phyloP scores from a whole-genome alignment of 192 early-diverging fungal species.

The Umbelopsis isabellina region DNA sequence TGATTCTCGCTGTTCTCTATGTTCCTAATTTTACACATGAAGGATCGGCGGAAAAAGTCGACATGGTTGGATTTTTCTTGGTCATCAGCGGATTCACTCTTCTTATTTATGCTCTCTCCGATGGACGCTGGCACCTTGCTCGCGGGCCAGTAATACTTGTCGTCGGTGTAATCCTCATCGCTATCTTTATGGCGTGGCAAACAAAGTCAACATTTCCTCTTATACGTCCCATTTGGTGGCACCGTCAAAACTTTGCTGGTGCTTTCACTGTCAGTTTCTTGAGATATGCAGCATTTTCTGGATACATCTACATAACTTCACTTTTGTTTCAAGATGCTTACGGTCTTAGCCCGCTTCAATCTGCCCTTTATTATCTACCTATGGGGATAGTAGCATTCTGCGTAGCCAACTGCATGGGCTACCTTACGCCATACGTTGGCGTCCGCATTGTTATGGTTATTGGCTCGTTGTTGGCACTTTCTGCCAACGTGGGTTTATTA shows the following conservation, averaged over 20 bases:
- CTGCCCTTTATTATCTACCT: constrained; percentile 49
- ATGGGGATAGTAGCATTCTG: constrained; percentile 42
- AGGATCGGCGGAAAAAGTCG: constrained; percentile 36
- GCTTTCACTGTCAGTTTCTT: constrained; percentile 48
- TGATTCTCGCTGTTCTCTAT: constrained; percentile 37
- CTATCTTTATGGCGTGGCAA: constrained; percentile 45
- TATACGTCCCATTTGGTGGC: constrained; percentile 46
- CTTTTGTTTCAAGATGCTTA: constrained; percentile 53
- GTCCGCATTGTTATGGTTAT: constrained; percentile 37
- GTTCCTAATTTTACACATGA: constrained; percentile 37
- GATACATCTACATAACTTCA: constrained; percentile 51
- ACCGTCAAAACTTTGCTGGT: constrained; percentile 50
- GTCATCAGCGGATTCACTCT: constrained; percentile 36
- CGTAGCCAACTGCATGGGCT: constrained; percentile 36
- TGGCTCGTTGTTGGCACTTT: constrained; percentile 38
- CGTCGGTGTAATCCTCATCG: constrained; percentile 41
- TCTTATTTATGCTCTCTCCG: constrained; percentile 40
- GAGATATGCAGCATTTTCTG: constrained; percentile 42
- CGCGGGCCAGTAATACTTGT: constrained; percentile 38
- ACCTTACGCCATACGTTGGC: constrained; percentile 44
- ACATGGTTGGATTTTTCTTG: constrained; percentile 37
- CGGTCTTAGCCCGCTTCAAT: constrained; percentile 43
- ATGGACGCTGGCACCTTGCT: constrained; percentile 38
- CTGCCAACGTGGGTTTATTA: constrained; percentile 34
- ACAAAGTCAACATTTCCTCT: constrained; percentile 43